Evolutionary conservation across 257 asterid genomes (phyloP).

Genomic region (Galeopsis tetrahit): DNA sequence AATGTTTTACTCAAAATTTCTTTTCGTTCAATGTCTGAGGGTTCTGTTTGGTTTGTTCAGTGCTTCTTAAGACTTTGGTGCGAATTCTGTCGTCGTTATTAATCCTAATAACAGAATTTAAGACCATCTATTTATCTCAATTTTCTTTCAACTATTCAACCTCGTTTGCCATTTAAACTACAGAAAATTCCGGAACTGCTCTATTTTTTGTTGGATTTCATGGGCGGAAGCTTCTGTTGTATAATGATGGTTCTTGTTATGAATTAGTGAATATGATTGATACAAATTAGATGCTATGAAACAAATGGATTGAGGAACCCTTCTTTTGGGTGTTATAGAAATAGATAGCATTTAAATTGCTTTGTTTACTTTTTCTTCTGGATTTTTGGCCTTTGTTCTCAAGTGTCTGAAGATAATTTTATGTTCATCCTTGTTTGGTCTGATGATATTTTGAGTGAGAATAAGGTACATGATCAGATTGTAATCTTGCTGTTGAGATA

Average conservation of each 20-base stretch:
- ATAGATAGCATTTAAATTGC: background rate
- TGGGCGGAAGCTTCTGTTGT: background rate
- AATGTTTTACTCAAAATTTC: constrained; percentile 18
- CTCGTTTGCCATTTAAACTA: background rate
- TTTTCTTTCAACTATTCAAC: background rate
- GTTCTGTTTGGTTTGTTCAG: background rate
- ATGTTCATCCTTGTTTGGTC: background rate
- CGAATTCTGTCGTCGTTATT: background rate
- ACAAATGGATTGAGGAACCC: background rate
- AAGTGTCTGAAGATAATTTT: constrained; percentile 17
- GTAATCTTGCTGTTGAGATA: constrained; percentile 1
- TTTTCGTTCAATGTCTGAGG: background rate
- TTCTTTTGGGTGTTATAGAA: constrained; percentile 2
- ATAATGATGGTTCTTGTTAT: background rate
- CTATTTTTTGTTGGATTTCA: background rate
- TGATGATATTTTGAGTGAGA: constrained; percentile 20
- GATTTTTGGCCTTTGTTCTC: background rate
- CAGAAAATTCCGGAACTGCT: background rate
- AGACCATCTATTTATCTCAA: background rate
- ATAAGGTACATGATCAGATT: background rate
- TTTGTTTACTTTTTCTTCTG: background rate
- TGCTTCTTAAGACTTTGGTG: constrained; percentile 1
- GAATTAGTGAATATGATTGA: background rate
- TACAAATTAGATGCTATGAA: constrained; percentile 9
- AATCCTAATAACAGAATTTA: constrained; percentile 2